Percentiles rank a stretch among this genome's conserved stretches.
phyloP scores from a whole-genome alignment of 768 basidiomycete species.

The Solioccasus polychromus region DNA sequence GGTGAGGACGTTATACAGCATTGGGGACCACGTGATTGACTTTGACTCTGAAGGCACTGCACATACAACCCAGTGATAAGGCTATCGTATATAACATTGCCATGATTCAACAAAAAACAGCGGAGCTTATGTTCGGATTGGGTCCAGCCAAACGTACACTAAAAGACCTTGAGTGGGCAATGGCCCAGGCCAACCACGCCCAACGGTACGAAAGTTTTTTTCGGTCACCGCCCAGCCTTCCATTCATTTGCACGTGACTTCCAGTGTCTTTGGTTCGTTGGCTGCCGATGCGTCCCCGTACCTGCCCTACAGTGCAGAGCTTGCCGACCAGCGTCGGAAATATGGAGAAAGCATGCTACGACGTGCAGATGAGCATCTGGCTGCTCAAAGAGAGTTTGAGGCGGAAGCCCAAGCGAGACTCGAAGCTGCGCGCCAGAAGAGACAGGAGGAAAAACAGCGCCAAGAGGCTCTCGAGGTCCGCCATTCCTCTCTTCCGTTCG shows the following conservation, averaged over 20 bases:
- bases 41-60: slow-evolving; percentile 59
- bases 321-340: slow-evolving; percentile 85
- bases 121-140: slow-evolving; percentile 81
- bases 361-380: slow-evolving; percentile 76
- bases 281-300: slow-evolving; percentile 65
- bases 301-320: slow-evolving; percentile 81
- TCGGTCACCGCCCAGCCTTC: background rate
- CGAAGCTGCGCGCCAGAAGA: slow-evolving; percentile 69
- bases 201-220: slow-evolving; percentile 61
- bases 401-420: slow-evolving; percentile 67
- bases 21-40: background rate
- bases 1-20: slow-evolving; percentile 38
- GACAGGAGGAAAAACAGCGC: slow-evolving; percentile 76
- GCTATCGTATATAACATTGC: slow-evolving; percentile 93
- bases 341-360: slow-evolving; percentile 88
- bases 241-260: background rate
- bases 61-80: slow-evolving; percentile 84
- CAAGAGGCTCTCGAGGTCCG: slow-evolving; percentile 65
- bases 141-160: slow-evolving; percentile 74
- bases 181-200: slow-evolving; percentile 80
- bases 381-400: slow-evolving; percentile 69
- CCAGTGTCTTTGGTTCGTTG: slow-evolving; percentile 79
- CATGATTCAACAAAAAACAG: slow-evolving; percentile 96
- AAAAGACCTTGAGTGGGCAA: slow-evolving; percentile 72
- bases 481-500: slow-evolving; percentile 5